Evolutionary conservation across 305 asterid genomes (phyloP).

Genomic region (Fraxinus latifolia): DNA sequence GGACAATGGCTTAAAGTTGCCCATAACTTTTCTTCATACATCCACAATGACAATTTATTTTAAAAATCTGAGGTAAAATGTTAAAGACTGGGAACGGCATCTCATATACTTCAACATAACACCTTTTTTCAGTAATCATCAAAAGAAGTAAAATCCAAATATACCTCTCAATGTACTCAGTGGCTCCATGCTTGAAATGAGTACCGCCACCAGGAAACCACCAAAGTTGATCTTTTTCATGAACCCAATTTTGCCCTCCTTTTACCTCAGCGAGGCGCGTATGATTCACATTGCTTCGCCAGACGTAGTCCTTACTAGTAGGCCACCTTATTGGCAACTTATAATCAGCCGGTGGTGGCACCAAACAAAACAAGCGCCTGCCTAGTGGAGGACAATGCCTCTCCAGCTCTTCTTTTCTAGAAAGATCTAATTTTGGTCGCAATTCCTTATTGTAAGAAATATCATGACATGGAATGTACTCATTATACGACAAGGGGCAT

Average conservation of each 20-base stretch:
- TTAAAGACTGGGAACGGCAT: not conserved
- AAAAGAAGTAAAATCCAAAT: constrained; percentile 4
- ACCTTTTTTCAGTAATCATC: not conserved
- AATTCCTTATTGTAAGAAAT: constrained; percentile 61
- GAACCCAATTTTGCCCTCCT: constrained; percentile 97
- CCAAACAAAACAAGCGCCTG: constrained; percentile 76
- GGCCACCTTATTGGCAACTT: constrained; percentile 93
- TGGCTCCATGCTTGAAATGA: constrained; percentile 92
- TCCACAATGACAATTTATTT: not conserved
- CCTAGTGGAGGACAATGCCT: constrained; percentile 78
- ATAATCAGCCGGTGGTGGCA: constrained; percentile 85
- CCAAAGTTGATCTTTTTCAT: constrained; percentile 67
- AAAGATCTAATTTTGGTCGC: constrained; percentile 56
- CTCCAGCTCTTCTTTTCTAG: constrained; percentile 78
- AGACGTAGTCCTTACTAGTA: constrained; percentile 78
- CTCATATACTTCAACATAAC: not conserved
- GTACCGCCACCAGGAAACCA: constrained; percentile 99
- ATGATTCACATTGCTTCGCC: constrained; percentile 93
- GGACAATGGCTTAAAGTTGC: not conserved
- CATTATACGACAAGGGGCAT: constrained; percentile 73
- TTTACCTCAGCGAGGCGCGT: constrained; percentile 82
- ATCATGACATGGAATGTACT: constrained; percentile 87
- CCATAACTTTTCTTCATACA: not conserved
- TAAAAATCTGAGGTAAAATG: not conserved
- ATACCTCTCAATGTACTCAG: constrained; percentile 84